Evolutionary conservation across 176 grass and related monocot genomes (phyloP), one percentile per base, ranked within the genome.

Genomic region (Tillandsia leiboldiana): DNA sequence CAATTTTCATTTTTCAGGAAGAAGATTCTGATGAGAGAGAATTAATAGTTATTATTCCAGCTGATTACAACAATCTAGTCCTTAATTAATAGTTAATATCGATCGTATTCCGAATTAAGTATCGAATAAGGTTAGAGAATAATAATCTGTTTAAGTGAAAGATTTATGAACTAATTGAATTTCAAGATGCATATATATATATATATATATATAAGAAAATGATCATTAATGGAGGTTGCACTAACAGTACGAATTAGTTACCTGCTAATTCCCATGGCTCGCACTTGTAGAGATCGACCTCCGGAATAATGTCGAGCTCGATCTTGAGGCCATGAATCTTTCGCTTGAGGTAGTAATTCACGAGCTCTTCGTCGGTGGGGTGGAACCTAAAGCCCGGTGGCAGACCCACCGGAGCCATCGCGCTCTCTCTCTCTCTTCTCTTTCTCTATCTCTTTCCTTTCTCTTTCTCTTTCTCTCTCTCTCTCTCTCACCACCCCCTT

Each of bases 221-320:
- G 29, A 33, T n/a, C n/a, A n/a, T 33, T 4, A 33, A 3, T 33
- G 5, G 5, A 6, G 7, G 6, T 42, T 42, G 33, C 33, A 5
- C 33, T 7, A 42, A 56, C 15, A n/a, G 15, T 49, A 8, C 11
- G 17, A 11, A 22, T 70, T 56, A 2, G 0, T 11, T 75, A 92
- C 94, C 94, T 80, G 94, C 79, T 24, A 97, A 82, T 66, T 97
- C 94, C 94, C 94, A 97, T 27, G 94, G 94, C 78, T 97, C 94
- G 65, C 89, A 97, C 81, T 97, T 97, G 79, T 97, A 97, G 69
- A 97, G 86, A 65, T 97, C 94, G 10, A 97, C 87, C 78, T 97
- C 94, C 0, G 94, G 94, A 77, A 97, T 97, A 76, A 97, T 92
- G 73, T 92, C 86, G n/a, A 97, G 89, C 63, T 97, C 89, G 68